Base-by-base conservation (phyloP, 2,329 filamentous ascomycete genomes). In the Trichoderma pleuroti region DNA sequence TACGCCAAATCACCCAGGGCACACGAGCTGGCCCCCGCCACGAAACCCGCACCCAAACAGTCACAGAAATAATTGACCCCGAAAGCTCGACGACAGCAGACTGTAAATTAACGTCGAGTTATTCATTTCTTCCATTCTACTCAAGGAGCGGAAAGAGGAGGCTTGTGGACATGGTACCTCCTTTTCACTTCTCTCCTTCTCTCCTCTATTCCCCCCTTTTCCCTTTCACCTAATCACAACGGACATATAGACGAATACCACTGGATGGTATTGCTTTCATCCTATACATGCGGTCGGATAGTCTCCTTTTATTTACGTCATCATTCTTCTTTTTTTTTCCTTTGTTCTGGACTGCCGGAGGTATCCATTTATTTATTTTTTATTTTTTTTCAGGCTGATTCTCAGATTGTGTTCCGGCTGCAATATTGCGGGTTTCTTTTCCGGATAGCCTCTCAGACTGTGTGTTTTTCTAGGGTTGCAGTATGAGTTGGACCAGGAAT, bases 1-100 rank as follows among this genome's bases (percentile, higher is more conserved):
- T 74, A 1, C 64, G 70, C 7, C 67, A 71, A 34, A 72, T 67
- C 42, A 72, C 36, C 7, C n/a, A 30, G 59, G 66, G 56, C 24
- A 36, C 26, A 9, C 42, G 32, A 28, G 56, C 30, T 21, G 57
- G 21, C 11, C 12, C 66, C 30, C 11, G 66, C 36, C 56, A 62
- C n/a, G 26, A 52, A 36, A 14, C n/a, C 16, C 16, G 12, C 28
- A 46, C 8, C 14, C n/a, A 24, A 24, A 11, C 62, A 24, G 5
- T 5, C 32, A 61, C 57, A 39, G 21, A 59, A 59, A 21, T 59
- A 14, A 59, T 11, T 1, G 7, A n/a, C 28, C n/a, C 5, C 56
- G 11, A 34, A 57, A 21, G 6, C 10, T 21, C 5, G 56, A 16
- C 8, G 46, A 52, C 24, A 24, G 18, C 56, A 21, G 56, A 34